A percentile compares a stretch with the other conserved stretches of the same genome.
These are phyloP conservation scores for Nakataea oryzae DNA, from an alignment of 2,329 filamentous ascomycete species.

Conservation along the genomic window DNA sequence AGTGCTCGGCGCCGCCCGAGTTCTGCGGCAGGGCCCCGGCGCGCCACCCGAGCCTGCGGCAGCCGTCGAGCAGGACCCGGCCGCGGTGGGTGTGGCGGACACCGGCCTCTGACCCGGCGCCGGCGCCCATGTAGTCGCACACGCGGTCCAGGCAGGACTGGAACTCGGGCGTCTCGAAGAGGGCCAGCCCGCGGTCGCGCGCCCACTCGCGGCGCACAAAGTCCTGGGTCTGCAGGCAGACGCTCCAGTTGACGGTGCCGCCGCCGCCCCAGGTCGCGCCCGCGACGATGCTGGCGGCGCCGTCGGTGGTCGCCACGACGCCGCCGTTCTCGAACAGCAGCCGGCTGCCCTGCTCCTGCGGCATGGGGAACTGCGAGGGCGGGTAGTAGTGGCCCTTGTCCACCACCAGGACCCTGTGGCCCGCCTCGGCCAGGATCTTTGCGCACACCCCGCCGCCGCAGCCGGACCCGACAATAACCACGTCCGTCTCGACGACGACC, in stretches of 20 bases:
- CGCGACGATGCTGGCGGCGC: conserved; percentile 49
- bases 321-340: conserved; percentile 65
- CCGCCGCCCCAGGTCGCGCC: conserved; percentile 77
- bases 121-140: conserved; percentile 66
- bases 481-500: conserved; percentile 62
- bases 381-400: conserved; percentile 67
- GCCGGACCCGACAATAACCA: conserved; percentile 78
- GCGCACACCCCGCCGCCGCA: conserved; percentile 77
- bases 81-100: conserved; percentile 69
- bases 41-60: conserved; percentile 61
- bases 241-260: conserved; percentile 80
- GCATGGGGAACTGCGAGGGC: conserved; percentile 65
- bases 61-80: conserved; percentile 61
- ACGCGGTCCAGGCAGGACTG: conserved; percentile 74
- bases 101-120: conserved; percentile 35
- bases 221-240: conserved; percentile 54
- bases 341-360: conserved; percentile 43
- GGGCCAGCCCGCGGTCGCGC: conserved; percentile 47
- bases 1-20: conserved; percentile 61
- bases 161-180: conserved; percentile 65
- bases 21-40: conserved; percentile 69
- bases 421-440: conserved; percentile 69
- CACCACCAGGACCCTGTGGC: conserved; percentile 61
- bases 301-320: conserved; percentile 42
- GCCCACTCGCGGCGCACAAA: conserved; percentile 79